Conservation (phyloP, 441 rosid species). For the Jatropha multifida region DNA sequence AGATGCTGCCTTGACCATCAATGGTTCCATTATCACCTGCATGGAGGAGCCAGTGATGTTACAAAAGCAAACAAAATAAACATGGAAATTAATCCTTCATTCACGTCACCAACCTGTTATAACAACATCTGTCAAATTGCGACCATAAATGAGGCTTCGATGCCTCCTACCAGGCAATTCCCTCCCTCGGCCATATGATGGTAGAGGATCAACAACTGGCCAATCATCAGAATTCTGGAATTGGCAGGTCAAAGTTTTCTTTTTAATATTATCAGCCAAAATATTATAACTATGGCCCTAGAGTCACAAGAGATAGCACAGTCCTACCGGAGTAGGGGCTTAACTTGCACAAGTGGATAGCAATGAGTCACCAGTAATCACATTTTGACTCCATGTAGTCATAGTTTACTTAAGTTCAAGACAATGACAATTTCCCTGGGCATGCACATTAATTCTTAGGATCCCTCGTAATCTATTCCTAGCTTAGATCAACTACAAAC, state of each 20-base stretch:
- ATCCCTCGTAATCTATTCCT: background rate
- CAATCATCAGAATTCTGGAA: constrained; percentile 76
- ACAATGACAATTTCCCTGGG: background rate
- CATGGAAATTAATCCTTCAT: constrained; percentile 10
- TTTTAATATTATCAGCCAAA: constrained; percentile 20
- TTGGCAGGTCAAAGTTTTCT: constrained; percentile 16
- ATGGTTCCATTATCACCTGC: constrained; percentile 92
- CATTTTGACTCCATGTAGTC: constrained; percentile 8
- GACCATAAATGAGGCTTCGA: constrained; percentile 88
- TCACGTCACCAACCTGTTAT: constrained; percentile 68
- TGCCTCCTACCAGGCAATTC: constrained; percentile 90
- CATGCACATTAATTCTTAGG: constrained; percentile 6
- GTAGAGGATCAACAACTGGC: constrained; percentile 94
- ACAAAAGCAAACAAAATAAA: constrained; percentile 15
- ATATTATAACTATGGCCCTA: constrained; percentile 1
- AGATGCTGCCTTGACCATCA: constrained; percentile 89
- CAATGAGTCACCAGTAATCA: constrained; percentile 14
- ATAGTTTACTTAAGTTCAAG: constrained; percentile 6
- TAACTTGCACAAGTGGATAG: constrained; percentile 17
- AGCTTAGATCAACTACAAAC: constrained; percentile 16
- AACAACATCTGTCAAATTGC: constrained; percentile 82
- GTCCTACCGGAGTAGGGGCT: constrained; percentile 12
- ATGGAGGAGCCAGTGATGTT: constrained; percentile 21
- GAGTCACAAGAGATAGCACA: constrained; percentile 11
- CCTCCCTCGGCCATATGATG: constrained; percentile 96